A percentile compares a stretch with the other conserved stretches of the same genome.
Conservation (phyloP, 192 early-diverging fungal genomes). For the Coemansia sp. region DNA sequence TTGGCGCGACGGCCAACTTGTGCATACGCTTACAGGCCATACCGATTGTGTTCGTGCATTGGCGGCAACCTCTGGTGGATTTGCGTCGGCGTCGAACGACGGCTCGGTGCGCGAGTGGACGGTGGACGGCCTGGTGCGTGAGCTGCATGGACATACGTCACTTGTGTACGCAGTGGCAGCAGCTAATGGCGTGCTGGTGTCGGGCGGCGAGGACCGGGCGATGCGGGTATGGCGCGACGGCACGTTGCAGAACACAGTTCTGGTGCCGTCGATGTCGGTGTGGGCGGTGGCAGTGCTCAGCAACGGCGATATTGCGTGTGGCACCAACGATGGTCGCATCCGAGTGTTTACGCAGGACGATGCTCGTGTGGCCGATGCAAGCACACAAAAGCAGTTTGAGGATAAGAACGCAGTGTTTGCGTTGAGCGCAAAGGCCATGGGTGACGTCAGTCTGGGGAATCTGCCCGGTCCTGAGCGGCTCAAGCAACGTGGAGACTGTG, state of each 20-base stretch:
- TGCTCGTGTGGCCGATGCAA: constrained; percentile 62
- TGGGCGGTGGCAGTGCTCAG: constrained; percentile 80
- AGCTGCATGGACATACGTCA: constrained; percentile 83
- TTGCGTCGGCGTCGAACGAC: constrained; percentile 90
- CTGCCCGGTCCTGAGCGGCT: constrained; percentile 79
- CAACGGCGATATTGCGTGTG: constrained; percentile 85
- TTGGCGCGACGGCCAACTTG: constrained; percentile 73
- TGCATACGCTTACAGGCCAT: constrained; percentile 75
- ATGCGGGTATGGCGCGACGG: constrained; percentile 81
- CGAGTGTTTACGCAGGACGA: constrained; percentile 74
- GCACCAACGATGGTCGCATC: constrained; percentile 77
- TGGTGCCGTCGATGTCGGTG: constrained; percentile 86
- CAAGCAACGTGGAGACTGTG: constrained; percentile 62
- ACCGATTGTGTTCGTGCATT: constrained; percentile 89
- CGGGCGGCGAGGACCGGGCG: constrained; percentile 92
- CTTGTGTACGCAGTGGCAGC: constrained; percentile 85
- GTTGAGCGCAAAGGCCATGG: constrained; percentile 58
- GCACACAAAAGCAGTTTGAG: constrained; percentile 42
- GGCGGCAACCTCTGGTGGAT: constrained; percentile 60
- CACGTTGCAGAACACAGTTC: constrained; percentile 73
- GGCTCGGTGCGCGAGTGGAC: constrained; percentile 85
- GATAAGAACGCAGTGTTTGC: constrained; percentile 48
- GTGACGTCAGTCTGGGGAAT: constrained; percentile 77
- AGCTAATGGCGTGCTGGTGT: constrained; percentile 76
- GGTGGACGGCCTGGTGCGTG: constrained; percentile 58